Conservation (phyloP, 176 grass and related monocot genomes). For the Zea luxurians region DNA sequence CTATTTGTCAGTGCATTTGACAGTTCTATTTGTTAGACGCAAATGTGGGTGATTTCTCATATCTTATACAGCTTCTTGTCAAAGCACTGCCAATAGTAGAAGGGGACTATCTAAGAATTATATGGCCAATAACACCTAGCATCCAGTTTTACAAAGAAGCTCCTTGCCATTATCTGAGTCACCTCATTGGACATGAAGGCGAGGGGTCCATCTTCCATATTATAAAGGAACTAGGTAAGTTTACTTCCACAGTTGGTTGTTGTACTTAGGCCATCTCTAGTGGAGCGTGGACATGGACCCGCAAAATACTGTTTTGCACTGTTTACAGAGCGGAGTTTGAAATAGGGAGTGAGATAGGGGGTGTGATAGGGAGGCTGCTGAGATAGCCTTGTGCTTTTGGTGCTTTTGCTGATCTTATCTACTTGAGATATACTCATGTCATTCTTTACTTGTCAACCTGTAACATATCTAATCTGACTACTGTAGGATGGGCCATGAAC, state of each 20-base stretch:
- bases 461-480: conserved; percentile 27
- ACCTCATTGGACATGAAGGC: conserved; percentile 92
- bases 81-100: conserved; percentile 79
- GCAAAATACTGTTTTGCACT: too few species aligned
- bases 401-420: conserved; percentile 15
- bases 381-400: neutral
- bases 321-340: too few species aligned
- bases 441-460: conserved; percentile 28
- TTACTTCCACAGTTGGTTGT: conserved; percentile 30
- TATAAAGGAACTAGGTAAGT: conserved; percentile 89
- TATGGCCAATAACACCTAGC: conserved; percentile 74
- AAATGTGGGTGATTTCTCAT: conserved; percentile 12
- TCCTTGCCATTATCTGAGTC: conserved; percentile 64
- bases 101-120: conserved; percentile 69
- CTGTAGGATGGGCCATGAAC: conserved; percentile 85
- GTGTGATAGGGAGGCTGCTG: too few species aligned
- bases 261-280: neutral
- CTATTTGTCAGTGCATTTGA: conserved; percentile 15
- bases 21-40: neutral
- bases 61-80: conserved; percentile 64
- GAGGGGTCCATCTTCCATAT: conserved; percentile 89
- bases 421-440: neutral
- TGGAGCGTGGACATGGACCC: too few species aligned
- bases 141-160: conserved; percentile 77
- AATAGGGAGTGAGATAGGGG: too few species aligned